These are phyloP conservation scores for Dinochytrium kinnereticum DNA, from an alignment of 371 early-diverging fungal genomes.

Conservation along the genomic window DNA sequence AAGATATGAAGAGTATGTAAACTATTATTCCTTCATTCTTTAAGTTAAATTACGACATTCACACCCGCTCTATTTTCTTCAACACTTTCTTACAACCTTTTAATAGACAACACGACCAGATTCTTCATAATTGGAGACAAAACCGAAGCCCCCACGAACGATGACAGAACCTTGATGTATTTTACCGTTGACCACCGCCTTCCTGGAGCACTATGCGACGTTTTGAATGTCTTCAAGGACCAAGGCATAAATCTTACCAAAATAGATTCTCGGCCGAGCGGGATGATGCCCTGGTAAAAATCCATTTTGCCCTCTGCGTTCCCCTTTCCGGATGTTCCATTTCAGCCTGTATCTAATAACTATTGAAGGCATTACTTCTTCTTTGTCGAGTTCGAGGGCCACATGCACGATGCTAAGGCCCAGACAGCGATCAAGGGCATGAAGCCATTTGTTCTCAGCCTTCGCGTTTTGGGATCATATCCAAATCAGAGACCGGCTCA, in stretches of 20 bases:
- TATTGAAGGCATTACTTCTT: slow-evolving; percentile 79
- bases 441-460: slow-evolving; percentile 72
- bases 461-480: slow-evolving; percentile 83
- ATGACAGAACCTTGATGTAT: slow-evolving; percentile 80
- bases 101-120: slow-evolving; percentile 82
- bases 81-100: too few relatives aligned
- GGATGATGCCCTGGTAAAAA: slow-evolving; percentile 72
- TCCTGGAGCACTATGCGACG: slow-evolving; percentile 89
- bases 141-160: slow-evolving; percentile 70
- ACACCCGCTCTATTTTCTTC: not conserved
- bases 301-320: not conserved
- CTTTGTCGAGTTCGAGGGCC: slow-evolving; percentile 86
- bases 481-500: slow-evolving; percentile 67
- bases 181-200: slow-evolving; percentile 81
- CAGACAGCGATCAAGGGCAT: slow-evolving; percentile 57
- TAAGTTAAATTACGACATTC: not conserved
- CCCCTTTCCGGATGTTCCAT: too few relatives aligned
- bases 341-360: too few relatives aligned
- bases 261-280: slow-evolving; percentile 90
- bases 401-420: slow-evolving; percentile 71
- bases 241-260: slow-evolving; percentile 83
- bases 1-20: slow-evolving; percentile 59
- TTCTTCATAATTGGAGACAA: slow-evolving; percentile 85
- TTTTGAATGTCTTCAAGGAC: slow-evolving; percentile 82
- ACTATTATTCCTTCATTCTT: not conserved